Evolutionary conservation across 495 filamentous ascomycete genomes (phyloP), one percentile per base, ranked within the genome.

Genomic region (Aspergillus egyptiacus): DNA sequence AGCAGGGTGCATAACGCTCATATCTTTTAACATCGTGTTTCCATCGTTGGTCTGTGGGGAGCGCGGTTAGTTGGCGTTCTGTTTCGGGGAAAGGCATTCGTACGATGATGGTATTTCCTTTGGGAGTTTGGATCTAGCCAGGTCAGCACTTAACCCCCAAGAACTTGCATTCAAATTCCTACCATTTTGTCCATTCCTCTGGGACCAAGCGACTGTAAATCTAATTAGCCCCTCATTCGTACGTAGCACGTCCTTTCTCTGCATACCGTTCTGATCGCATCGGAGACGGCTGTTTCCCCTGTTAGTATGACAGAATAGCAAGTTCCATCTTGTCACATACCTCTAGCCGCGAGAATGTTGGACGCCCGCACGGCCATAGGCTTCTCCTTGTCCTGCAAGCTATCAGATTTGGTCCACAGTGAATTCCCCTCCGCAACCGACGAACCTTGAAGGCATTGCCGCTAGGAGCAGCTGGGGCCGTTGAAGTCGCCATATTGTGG

Each of bases 1-100:
- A 47, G 93, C 91, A 30, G 93, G 93, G 67, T 98, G 93, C 89
- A 97, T 87, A 42, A 98, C 94, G 56, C 87, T 86, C 93, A 98
- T 97, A 76, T 90, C 87, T 69, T 85, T 93, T 62, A 98, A 72
- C 89, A 97, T 97, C 30, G 93, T 98, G 72, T 93, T 95, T 67
- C 93, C 93, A 70, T 98, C 93, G 73, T 98, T 98, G 57, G 91
- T 96, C 73, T 79, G 57, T 44, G 45, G 38, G 46, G 36, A n/a
- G 17, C 13, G 11, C 14, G 33, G 23, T 51, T 42, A 34, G 39
- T 24, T 22, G 22, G n/a, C 24, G 41, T 11, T 33, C 18, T 22
- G 28, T 28, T 31, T 46, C 32, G 44, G 39, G 36, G 37, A 32
- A 23, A 38, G 55, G 46, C 30, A 19, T 55, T 56, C 73, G 59